Evolutionary conservation across 2,329 filamentous ascomycete genomes (phyloP).

Genomic region (Penicillium sp.): DNA sequence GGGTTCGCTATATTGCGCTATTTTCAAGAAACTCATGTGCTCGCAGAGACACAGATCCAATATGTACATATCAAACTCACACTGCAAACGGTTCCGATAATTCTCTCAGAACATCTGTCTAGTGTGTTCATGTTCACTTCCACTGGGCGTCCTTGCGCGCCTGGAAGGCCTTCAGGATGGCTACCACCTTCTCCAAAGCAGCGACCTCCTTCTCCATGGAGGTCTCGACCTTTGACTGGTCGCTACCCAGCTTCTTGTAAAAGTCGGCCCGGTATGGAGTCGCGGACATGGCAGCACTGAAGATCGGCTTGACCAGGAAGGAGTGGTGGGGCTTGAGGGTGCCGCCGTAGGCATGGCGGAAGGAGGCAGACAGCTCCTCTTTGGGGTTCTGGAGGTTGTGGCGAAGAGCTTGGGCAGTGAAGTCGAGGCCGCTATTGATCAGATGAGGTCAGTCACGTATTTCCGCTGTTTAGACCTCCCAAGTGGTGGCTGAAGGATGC

Average conservation of each 20-base stretch:
- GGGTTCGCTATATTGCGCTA: slow-evolving; percentile 14
- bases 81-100: slow-evolving; percentile 5
- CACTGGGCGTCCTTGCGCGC: slow-evolving; percentile 49
- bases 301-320: slow-evolving; percentile 85
- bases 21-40: slow-evolving; percentile 9
- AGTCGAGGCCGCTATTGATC: slow-evolving; percentile 72
- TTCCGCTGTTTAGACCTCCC: not conserved
- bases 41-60: slow-evolving; percentile 16
- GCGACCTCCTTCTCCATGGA: slow-evolving; percentile 67
- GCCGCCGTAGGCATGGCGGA: slow-evolving; percentile 74
- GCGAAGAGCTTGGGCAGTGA: slow-evolving; percentile 78
- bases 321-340: slow-evolving; percentile 91
- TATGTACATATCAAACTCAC: slow-evolving; percentile 21
- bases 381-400: slow-evolving; percentile 63
- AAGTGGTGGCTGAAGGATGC: not conserved
- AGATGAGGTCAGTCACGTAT: not conserved
- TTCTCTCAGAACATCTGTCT: slow-evolving; percentile 2
- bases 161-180: slow-evolving; percentile 65
- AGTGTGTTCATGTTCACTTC: slow-evolving; percentile 24
- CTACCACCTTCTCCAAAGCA: slow-evolving; percentile 71
- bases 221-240: slow-evolving; percentile 52
- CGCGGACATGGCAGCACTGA: slow-evolving; percentile 86
- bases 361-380: slow-evolving; percentile 78
- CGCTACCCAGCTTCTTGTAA: slow-evolving; percentile 69
- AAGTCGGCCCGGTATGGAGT: slow-evolving; percentile 93